These are phyloP conservation scores for Trypethelium eluteriae DNA, from an alignment of 495 filamentous ascomycete genomes.

Conservation along the genomic window DNA sequence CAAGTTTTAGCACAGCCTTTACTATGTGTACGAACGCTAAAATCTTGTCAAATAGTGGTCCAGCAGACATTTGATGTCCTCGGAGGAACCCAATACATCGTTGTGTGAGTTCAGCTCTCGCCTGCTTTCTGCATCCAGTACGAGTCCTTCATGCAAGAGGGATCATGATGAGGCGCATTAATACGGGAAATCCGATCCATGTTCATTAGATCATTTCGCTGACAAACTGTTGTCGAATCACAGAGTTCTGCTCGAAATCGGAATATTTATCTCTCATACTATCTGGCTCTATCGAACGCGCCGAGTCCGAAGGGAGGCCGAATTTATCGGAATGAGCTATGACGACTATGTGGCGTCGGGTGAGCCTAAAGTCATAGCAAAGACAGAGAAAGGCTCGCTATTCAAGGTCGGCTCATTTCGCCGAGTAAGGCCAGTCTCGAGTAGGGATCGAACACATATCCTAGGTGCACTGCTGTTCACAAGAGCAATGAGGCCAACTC, in stretches of 20 bases:
- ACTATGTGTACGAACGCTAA: background rate
- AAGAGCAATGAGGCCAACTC: too few species aligned
- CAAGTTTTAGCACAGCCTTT: conserved; percentile 25
- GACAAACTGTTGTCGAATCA: background rate
- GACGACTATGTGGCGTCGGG: conserved; percentile 52
- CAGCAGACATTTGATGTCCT: conserved; percentile 64
- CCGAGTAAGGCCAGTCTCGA: background rate
- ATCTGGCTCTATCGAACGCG: conserved; percentile 61
- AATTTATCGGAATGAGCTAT: conserved; percentile 49
- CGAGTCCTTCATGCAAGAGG: too few species aligned
- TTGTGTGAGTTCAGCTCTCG: conserved; percentile 44
- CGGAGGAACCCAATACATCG: conserved; percentile 61
- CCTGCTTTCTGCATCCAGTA: too few species aligned
- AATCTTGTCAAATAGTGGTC: conserved; percentile 39
- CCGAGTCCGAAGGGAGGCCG: conserved; percentile 50
- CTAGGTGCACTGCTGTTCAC: too few species aligned
- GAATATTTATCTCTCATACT: conserved; percentile 61
- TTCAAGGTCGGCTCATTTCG: background rate
- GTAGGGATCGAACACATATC: background rate
- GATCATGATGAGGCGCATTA: too few species aligned
- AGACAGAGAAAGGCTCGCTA: background rate
- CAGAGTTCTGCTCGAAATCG: conserved; percentile 57
- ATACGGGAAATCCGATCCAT: background rate
- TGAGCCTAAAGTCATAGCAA: background rate
- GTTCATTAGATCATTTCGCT: background rate